Evolutionary conservation across 176 grass and related monocot genomes (phyloP).

Genomic region (Cenchrus americanus): DNA sequence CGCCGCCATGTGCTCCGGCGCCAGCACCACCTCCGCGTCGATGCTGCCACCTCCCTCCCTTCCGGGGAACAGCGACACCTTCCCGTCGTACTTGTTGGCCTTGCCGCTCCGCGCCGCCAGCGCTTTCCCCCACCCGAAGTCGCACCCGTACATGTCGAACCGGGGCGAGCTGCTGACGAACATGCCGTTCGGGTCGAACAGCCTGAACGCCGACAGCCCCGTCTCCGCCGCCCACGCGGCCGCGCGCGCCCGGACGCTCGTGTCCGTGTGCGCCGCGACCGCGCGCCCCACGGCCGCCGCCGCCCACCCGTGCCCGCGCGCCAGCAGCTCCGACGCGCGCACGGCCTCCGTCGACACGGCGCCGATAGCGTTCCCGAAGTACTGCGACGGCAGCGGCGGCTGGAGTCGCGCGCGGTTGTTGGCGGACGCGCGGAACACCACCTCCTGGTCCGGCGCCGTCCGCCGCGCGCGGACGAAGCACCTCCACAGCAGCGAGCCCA

Average conservation of each 20-base stretch:
- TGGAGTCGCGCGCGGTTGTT: constrained; percentile 55
- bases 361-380: constrained; percentile 65
- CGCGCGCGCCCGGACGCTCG: not conserved
- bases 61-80: constrained; percentile 55
- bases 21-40: constrained; percentile 54
- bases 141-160: constrained; percentile 74
- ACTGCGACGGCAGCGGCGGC: constrained; percentile 46
- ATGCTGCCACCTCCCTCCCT: constrained; percentile 54
- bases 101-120: constrained; percentile 61
- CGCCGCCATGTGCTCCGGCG: constrained; percentile 14
- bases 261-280: not conserved
- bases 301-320: constrained; percentile 15
- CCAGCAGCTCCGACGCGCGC: constrained; percentile 50
- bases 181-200: constrained; percentile 39
- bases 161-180: constrained; percentile 68
- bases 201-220: constrained; percentile 18
- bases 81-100: constrained; percentile 73
- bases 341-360: constrained; percentile 1
- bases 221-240: not conserved
- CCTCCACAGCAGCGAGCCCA: constrained; percentile 62
- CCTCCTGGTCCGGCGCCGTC: constrained; percentile 34
- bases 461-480: constrained; percentile 59
- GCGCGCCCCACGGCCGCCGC: constrained; percentile 17
- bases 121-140: constrained; percentile 69
- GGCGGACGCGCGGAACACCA: constrained; percentile 38